Base-by-base conservation (phyloP, 768 basidiomycete genomes). In the Arthromyces matolae region DNA sequence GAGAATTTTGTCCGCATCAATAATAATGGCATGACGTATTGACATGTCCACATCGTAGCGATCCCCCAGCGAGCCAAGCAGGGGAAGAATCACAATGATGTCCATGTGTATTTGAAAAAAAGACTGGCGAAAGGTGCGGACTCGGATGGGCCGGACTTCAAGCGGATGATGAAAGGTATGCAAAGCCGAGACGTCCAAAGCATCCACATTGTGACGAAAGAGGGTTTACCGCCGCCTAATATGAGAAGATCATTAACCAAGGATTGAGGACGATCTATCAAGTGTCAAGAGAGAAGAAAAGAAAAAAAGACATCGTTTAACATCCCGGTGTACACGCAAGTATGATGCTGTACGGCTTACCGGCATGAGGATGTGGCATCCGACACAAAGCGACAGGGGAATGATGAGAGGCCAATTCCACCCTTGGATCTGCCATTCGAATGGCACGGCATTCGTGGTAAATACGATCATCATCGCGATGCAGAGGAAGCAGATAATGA, bases 211-310 rank as follows among this genome's bases (percentile, higher is more conserved):
- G 23, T 33, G n/a, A 18, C 12, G 25, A 10, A 16, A 29, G 19
- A 33, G 24, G 9, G 19, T 28, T 23, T 38, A 6, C 13, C 19
- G 7, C 24, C 18, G 28, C 51, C 69, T 57, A 79, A 50, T 73
- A 79, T 1, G 81, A 84, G 66, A 90, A 91, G 49, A 88, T 86
- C 85, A 89, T 89, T 50, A 91, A 68, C 84, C 84, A 89, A 0
- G 89, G 90, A 58, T 93, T 93, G 46, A 93, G 75, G 2, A 89
- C 81, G 54, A 93, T 84, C 77, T 73, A 49, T 14, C 47, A 51
- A 37, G 33, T 46, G 24, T 35, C 43, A 53, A 49, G 43, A 48
- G 27, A 22, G 42, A 40, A 4, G 34, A 45, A 23, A 9, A 23
- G 18, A 39, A 34, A 47, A 48, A 47, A 36, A 37, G 22, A 39